Evolutionary conservation across 2,329 filamentous ascomycete genomes (phyloP), one percentile per base, ranked within the genome.

Genomic region (Tolypocladium pustulatum): DNA sequence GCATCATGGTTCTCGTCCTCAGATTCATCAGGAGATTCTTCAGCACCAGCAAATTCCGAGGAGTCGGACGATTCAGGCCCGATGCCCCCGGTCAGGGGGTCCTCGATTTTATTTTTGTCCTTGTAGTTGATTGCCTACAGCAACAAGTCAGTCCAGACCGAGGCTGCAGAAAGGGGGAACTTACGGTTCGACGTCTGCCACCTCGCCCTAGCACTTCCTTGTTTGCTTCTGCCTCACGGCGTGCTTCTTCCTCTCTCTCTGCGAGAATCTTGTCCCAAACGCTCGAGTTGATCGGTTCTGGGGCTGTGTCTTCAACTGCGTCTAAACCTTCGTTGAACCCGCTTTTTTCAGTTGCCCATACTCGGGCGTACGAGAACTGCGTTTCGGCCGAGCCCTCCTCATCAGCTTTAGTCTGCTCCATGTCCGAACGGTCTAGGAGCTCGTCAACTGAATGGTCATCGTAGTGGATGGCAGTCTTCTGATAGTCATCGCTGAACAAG

Each of bases 231-330:
- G 86, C 85, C 65, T 91, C 86, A 58, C 84, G 84, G n/a, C 83
- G 81, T 3, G 91, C 92, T 58, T 88, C 85, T 49, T 83, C 85
- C 71, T 96, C 90, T 62, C 94, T 86, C 68, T 95, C 84, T 57
- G 86, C 85, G 40, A 99, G 78, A 60, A 99, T 97, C 65, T 87
- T 87, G 57, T 96, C 91, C 95, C 95, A 99, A 0, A 95, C 84
- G 40, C 84, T 86, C 17, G 83, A 80, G 66, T 86, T 86, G 12
- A 86, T 78, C 0, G 79, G 76, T 9, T 78, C 71, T 6, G 81
- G 76, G 8, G 82, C 80, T 32, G 82, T 77, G 2, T 79, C 76
- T 7, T 76, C 74, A 30, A 80, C 76, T 2, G 74, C 72, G 41
- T 83, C 78, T 27, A 89, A 69, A 30, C 83, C 80, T 22, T 88